A percentile compares a stretch with the other conserved stretches of the same genome.
Conservation (phyloP, 371 early-diverging fungal species). For the Paraphysoderma sedebokerense region DNA sequence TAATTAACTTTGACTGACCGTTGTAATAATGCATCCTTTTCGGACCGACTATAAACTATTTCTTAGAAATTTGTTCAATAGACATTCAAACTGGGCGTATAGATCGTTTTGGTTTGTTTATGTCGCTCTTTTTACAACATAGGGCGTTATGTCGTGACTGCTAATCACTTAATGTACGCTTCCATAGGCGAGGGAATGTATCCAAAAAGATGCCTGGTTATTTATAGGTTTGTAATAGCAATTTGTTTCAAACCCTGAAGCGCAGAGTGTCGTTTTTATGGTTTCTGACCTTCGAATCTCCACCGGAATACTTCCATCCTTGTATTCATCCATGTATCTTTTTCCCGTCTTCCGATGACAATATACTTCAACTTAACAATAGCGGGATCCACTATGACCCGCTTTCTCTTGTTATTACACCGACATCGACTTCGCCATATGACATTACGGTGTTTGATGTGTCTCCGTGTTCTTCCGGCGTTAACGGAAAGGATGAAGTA, state of each 20-base stretch:
- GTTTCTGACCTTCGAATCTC: no score
- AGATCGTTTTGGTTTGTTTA: conserved; percentile 25
- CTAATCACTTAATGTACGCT: neutral
- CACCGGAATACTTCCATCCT: no score
- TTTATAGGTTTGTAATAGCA: conserved; percentile 15
- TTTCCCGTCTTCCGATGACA: no score
- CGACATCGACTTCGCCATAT: conserved; percentile 15
- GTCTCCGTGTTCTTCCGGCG: no score
- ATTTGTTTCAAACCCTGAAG: no score
- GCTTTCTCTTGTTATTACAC: conserved; percentile 17
- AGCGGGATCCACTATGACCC: conserved; percentile 49
- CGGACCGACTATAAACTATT: conserved; percentile 8
- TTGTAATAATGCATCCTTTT: no score
- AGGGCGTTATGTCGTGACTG: neutral
- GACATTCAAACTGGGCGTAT: conserved; percentile 25
- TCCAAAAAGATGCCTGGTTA: conserved; percentile 12
- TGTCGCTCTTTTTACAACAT: conserved; percentile 1
- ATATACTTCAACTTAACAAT: no score
- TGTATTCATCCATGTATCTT: no score
- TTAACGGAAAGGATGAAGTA: conserved; percentile 7
- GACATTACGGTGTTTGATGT: conserved; percentile 30
- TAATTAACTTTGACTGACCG: no score
- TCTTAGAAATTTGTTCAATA: conserved; percentile 31
- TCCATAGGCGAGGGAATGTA: conserved; percentile 14
- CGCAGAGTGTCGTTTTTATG: no score